Percentiles rank a stretch among this genome's conserved stretches.
Conservation (phyloP, 164 flowering plant species). For the Annona cherimola region DNA sequence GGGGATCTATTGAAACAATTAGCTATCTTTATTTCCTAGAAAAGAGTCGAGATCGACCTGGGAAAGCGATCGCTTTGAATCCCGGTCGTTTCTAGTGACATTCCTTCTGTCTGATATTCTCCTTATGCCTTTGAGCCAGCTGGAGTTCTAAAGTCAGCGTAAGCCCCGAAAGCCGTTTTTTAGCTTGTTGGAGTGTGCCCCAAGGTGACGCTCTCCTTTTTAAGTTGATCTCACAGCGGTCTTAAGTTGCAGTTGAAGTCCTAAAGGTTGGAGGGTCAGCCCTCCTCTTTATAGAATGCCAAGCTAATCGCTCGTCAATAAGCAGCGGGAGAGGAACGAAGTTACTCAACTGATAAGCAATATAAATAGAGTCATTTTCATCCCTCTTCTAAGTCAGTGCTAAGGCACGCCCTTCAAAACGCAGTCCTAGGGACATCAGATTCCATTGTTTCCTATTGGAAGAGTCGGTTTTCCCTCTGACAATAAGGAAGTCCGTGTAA, state of each 20-base stretch:
- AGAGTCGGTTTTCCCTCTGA: too few species aligned
- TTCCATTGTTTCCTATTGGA: too few species aligned
- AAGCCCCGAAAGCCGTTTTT: too few species aligned
- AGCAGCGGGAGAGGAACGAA: slow-evolving; percentile 2
- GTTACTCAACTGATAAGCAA: not conserved
- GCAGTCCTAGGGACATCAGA: not conserved
- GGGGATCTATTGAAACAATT: too few species aligned
- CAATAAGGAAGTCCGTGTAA: too few species aligned
- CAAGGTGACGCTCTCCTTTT: not conserved
- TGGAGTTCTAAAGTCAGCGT: too few species aligned
- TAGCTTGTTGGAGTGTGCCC: too few species aligned
- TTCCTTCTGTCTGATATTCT: not conserved
- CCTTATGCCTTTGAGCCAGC: not conserved
- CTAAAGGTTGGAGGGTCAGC: not conserved
- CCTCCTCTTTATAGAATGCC: not conserved
- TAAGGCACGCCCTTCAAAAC: not conserved
- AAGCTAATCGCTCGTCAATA: not conserved
- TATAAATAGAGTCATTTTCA: not conserved
- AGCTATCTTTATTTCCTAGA: not conserved
- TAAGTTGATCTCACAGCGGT: slow-evolving; percentile 1
- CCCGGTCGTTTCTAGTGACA: not conserved
- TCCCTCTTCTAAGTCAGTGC: not conserved
- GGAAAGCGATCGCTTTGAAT: not conserved
- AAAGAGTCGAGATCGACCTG: not conserved
- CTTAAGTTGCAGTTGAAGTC: not conserved